Conservation (phyloP, 192 early-diverging fungal species). For the Bifiguratus adelaidae region DNA sequence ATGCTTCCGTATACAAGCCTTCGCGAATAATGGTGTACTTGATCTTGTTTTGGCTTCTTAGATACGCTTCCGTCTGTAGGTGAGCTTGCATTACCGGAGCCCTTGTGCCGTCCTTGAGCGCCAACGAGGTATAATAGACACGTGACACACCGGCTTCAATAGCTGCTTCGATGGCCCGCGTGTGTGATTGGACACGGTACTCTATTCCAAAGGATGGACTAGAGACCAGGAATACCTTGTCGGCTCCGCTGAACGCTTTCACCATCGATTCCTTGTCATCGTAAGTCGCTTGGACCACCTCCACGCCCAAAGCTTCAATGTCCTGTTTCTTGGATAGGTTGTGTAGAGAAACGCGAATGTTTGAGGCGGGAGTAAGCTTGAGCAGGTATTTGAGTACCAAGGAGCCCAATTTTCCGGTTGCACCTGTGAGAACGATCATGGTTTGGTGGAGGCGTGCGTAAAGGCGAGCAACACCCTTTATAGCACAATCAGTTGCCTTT, state of each 20-base stretch:
- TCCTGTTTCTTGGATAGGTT: not conserved
- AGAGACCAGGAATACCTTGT: not conserved
- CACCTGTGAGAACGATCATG: slow-evolving; percentile 1
- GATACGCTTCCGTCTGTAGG: not conserved
- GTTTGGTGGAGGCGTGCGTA: no score
- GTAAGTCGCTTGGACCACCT: not conserved
- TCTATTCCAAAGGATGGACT: not conserved
- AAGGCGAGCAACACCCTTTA: no score
- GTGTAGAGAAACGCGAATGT: not conserved
- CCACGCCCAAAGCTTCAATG: not conserved
- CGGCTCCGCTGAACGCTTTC: not conserved
- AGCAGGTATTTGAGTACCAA: not conserved
- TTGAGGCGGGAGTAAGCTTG: not conserved
- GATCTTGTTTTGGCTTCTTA: not conserved
- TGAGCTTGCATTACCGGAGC: slow-evolving; percentile 3
- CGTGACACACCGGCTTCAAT: not conserved
- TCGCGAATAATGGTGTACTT: slow-evolving; percentile 4
- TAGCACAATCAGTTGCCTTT: no score
- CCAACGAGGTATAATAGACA: slow-evolving; percentile 1
- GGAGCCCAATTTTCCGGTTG: not conserved
- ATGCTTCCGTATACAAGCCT: slow-evolving; percentile 1
- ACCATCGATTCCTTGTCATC: not conserved
- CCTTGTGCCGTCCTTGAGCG: not conserved
- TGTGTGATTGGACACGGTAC: not conserved
- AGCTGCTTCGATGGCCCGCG: not conserved